Percentiles rank a stretch among this genome's conserved stretches.
phyloP scores from a whole-genome alignment of 768 basidiomycete species.

The Auriculariales sp. region DNA sequence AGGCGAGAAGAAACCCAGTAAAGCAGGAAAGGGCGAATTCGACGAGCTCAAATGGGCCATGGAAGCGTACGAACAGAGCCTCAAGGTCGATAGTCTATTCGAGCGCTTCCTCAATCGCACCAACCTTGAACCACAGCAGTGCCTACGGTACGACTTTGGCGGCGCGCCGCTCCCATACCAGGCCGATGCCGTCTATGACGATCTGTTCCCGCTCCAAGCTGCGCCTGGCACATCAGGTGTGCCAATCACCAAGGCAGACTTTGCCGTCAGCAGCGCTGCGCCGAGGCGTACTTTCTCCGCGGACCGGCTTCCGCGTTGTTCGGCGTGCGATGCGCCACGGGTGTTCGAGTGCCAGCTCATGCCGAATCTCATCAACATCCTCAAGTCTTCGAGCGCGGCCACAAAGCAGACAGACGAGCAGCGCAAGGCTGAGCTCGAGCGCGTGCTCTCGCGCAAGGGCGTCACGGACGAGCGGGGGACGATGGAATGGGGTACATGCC shows the following conservation, averaged over 20 bases:
- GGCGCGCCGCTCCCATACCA: conserved; percentile 77
- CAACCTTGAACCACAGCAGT: conserved; percentile 61
- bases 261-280: conserved; percentile 33
- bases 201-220: conserved; percentile 49
- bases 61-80: conserved; percentile 71
- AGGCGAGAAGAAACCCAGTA: conserved; percentile 20
- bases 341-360: conserved; percentile 91
- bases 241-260: conserved; percentile 45
- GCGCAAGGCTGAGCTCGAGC: conserved; percentile 45
- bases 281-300: conserved; percentile 40
- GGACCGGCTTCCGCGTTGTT: conserved; percentile 42
- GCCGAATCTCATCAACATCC: conserved; percentile 79
- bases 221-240: conserved; percentile 22
- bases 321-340: conserved; percentile 47
- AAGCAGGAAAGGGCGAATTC: conserved; percentile 20
- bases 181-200: conserved; percentile 56
- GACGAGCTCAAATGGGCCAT: conserved; percentile 43
- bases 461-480: conserved; percentile 32
- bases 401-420: conserved; percentile 47
- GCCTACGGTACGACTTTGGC: conserved; percentile 76
- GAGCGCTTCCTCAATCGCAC: conserved; percentile 70
- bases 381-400: conserved; percentile 24
- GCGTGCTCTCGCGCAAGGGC: conserved; percentile 32
- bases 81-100: conserved; percentile 73
- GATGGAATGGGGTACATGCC: conserved; percentile 92